A percentile compares a stretch with the other conserved stretches of the same genome.
These are phyloP conservation scores for Ramichloridium luteum DNA, from an alignment of 2,329 filamentous ascomycete genomes.

Conservation along the genomic window DNA sequence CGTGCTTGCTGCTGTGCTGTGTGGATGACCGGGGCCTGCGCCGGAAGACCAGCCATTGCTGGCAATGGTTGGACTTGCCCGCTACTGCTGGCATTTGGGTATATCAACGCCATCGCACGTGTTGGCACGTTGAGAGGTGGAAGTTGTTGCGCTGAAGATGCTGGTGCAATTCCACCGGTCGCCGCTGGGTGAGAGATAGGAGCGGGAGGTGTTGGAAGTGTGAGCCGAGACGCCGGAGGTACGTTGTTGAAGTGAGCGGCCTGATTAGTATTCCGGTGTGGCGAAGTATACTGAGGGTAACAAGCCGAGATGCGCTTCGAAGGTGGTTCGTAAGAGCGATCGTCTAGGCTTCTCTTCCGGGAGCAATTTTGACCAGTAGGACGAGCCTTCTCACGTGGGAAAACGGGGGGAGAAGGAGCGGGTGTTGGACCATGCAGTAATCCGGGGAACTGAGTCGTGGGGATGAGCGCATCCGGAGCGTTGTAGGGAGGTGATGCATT, in stretches of 20 bases:
- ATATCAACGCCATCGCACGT: constrained; percentile 61
- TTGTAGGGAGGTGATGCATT: constrained; percentile 39
- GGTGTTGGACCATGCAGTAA: constrained; percentile 28
- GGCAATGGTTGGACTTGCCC: constrained; percentile 28
- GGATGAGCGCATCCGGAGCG: constrained; percentile 32
- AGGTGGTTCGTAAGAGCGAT: constrained; percentile 42
- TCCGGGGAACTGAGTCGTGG: constrained; percentile 9
- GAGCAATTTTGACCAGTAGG: constrained; percentile 16
- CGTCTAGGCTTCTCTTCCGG: constrained; percentile 49
- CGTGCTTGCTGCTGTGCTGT: constrained; percentile 25
- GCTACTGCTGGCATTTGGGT: constrained; percentile 46
- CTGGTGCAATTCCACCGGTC: constrained; percentile 12
- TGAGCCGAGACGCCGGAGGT: constrained; percentile 40
- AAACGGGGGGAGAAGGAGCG: constrained; percentile 31
- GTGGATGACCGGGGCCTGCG: constrained; percentile 11
- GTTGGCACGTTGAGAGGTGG: constrained; percentile 51
- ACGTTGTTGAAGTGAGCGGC: constrained; percentile 1
- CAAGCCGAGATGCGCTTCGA: constrained; percentile 36
- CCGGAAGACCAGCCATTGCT: constrained; percentile 12
- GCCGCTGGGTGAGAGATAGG: constrained; percentile 33
- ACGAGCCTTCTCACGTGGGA: constrained; percentile 28
- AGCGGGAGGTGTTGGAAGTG: constrained; percentile 59
- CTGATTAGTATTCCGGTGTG: constrained; percentile 19
- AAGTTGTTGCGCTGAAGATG: constrained; percentile 34
- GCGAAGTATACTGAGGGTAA: constrained; percentile 18